phyloP scores from a whole-genome alignment of 345 rosid genomes.

The Sonneratia alba region DNA sequence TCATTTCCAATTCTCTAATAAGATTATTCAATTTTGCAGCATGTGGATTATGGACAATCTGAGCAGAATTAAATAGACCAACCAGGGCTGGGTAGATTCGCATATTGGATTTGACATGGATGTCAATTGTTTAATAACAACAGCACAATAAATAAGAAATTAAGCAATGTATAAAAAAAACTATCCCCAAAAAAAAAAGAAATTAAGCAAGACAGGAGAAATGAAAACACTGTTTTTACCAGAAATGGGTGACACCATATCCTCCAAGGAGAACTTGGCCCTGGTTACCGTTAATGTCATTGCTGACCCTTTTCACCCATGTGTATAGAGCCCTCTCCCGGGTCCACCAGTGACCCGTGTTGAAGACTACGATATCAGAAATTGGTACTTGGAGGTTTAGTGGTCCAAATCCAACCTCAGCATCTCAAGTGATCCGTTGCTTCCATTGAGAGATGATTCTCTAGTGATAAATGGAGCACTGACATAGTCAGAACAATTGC shows the following conservation, averaged over 20 bases:
- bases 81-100: background rate
- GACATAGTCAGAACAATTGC: constrained; percentile 75
- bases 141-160: background rate
- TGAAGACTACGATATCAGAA: constrained; percentile 72
- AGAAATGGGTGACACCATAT: constrained; percentile 79
- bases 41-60: background rate
- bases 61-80: background rate
- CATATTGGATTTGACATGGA: background rate
- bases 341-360: constrained; percentile 98
- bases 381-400: constrained; percentile 59
- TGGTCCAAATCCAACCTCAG: constrained; percentile 69
- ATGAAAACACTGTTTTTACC: constrained; percentile 19
- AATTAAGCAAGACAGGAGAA: background rate
- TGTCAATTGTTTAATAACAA: background rate
- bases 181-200: too few relatives aligned
- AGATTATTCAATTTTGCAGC: too few relatives aligned
- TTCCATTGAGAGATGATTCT: constrained; percentile 44
- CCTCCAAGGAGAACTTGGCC: constrained; percentile 69
- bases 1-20: too few relatives aligned
- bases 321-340: constrained; percentile 80
- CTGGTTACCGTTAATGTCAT: constrained; percentile 36
- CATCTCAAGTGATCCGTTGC: constrained; percentile 55
- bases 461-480: constrained; percentile 70
- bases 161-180: background rate
- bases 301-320: constrained; percentile 82